A percentile compares a stretch with the other conserved stretches of the same genome.
Conservation (phyloP, 2,329 filamentous ascomycete genomes). For the Whalleya microplaca region DNA sequence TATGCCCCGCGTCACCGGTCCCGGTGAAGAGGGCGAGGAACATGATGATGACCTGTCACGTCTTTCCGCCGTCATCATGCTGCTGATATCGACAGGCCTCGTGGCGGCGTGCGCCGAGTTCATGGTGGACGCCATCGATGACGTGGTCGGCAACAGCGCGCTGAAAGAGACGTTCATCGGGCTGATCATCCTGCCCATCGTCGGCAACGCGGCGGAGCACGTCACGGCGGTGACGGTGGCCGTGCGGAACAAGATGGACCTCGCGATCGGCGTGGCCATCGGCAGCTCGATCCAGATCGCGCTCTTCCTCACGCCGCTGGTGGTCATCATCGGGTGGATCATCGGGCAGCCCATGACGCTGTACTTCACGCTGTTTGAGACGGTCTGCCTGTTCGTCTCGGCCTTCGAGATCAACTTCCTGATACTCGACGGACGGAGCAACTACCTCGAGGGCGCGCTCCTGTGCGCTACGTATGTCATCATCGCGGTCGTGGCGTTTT, state of each 20-base stretch:
- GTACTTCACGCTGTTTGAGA: conserved; percentile 89
- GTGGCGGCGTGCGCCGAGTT: conserved; percentile 73
- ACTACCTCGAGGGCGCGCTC: conserved; percentile 80
- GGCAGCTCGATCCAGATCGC: conserved; percentile 75
- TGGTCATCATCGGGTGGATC: conserved; percentile 74
- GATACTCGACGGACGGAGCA: conserved; percentile 82
- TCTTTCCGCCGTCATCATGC: conserved; percentile 61
- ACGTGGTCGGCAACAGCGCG: conserved; percentile 58
- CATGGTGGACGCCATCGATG: conserved; percentile 69
- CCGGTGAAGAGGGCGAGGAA: conserved; percentile 34
- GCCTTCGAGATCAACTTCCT: conserved; percentile 88
- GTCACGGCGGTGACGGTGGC: conserved; percentile 73
- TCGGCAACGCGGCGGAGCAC: conserved; percentile 75
- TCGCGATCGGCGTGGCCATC: conserved; percentile 73
- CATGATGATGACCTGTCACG: conserved; percentile 56
- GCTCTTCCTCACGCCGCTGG: conserved; percentile 70
- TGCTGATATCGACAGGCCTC: conserved; percentile 66
- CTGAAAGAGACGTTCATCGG: conserved; percentile 71
- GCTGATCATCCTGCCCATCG: conserved; percentile 72
- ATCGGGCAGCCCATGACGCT: conserved; percentile 72
- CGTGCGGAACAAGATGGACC: conserved; percentile 76
- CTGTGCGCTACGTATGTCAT: conserved; percentile 70
- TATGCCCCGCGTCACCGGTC: conserved; percentile 38
- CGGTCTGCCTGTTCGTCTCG: conserved; percentile 81
- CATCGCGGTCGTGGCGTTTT: conserved; percentile 68